A percentile compares a stretch with the other conserved stretches of the same genome.
Evolutionary conservation across 495 filamentous ascomycete genomes (phyloP).

Genomic region (Xylaria acuta): DNA sequence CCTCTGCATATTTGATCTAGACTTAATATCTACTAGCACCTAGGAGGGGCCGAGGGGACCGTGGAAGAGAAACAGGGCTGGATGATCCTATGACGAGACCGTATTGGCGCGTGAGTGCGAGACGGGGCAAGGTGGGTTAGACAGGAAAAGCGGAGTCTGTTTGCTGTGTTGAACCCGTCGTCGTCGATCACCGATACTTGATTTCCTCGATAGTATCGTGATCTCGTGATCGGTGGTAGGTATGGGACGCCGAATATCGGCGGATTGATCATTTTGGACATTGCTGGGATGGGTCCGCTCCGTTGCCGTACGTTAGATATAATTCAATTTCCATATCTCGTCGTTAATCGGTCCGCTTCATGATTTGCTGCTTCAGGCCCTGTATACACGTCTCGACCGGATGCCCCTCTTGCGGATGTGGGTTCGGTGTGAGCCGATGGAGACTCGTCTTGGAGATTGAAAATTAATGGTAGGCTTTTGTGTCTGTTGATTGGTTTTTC

Average conservation of each 20-base stretch:
- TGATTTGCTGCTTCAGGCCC: not conserved
- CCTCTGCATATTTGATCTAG: not conserved
- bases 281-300: not conserved
- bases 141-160: constrained; percentile 12
- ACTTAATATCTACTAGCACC: constrained; percentile 12
- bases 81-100: constrained; percentile 11
- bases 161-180: not conserved
- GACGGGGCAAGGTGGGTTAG: constrained; percentile 6
- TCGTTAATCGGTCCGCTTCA: not conserved
- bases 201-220: not conserved
- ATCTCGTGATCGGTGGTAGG: constrained; percentile 1
- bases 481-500: not conserved
- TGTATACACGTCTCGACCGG: not conserved
- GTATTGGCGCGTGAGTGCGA: constrained; percentile 11
- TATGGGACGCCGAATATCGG: constrained; percentile 16
- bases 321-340: not conserved
- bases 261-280: not conserved
- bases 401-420: constrained; percentile 7
- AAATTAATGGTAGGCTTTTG: not conserved
- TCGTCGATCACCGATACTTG: constrained; percentile 2
- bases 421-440: not conserved
- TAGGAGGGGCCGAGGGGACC: not conserved
- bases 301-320: not conserved
- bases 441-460: not conserved
- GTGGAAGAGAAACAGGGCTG: not conserved